Base-by-base conservation (phyloP, 208 protist genomes). In the Novymonas esmeraldas region DNA sequence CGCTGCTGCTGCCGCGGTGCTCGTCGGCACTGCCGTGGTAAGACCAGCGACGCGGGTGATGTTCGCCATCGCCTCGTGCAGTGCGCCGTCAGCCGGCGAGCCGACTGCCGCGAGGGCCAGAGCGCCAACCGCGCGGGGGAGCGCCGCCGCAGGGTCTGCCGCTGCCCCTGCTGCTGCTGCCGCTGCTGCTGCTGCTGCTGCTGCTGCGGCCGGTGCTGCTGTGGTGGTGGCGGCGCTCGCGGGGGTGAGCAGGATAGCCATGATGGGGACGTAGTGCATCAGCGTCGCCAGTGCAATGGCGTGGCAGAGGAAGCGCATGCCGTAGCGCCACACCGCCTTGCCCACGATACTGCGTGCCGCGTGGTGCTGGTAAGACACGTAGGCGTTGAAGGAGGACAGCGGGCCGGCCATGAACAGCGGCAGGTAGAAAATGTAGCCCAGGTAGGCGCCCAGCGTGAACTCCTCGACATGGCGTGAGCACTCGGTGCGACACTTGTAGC, bases 361-460 rank as follows among this genome's bases (percentile, higher is more conserved):
- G 45, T 71, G 66, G 44, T 84, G 68, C 42, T 24, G 42, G 36
- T 96, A 90, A 4, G 87, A 91, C 2, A 93, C 69, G 51, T 91
- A 98, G 10, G 88, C 91, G 65, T 96, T 96, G 71, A 92, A 98
- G 42, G 87, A 78, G 22, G 63, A 72, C 7, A 97, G 82, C 11
- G 95, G 95, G 0, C 95, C 95, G 0, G 88, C 92, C 31, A 97
- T 78, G 62, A 87, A 97, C 6, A 97, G 75, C 13, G 95, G 93
- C 2, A 78, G 73, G 74, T 97, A 98, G 33, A 89, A 85, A 2
- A 96, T 49, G 54, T 97, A 98, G 16, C 68, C 86, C 6, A 97
- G 31, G 61, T 87, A 97, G 29, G 73, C 39, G 3, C 59, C 3
- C 2, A 97, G 44, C 4, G 42, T 82, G 67, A 86, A 97, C 61